Evolutionary conservation across 1,139 yeast genomes (phyloP).

Genomic region (Tardiomyces depauwii): DNA sequence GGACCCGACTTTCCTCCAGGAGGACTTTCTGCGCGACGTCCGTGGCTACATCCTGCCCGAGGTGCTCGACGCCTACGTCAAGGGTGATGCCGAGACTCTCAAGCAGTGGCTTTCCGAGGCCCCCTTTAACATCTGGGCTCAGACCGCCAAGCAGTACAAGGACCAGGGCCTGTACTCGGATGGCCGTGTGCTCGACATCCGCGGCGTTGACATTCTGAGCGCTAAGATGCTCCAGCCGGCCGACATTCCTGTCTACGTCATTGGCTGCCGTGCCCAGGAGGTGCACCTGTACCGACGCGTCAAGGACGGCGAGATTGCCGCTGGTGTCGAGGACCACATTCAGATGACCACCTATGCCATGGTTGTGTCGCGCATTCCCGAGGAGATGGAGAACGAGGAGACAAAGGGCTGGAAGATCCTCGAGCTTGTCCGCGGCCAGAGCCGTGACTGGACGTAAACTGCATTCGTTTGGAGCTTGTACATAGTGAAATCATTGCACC

Average conservation of each 20-base stretch:
- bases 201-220: conserved; percentile 89
- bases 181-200: conserved; percentile 82
- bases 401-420: conserved; percentile 97
- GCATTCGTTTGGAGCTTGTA: neutral
- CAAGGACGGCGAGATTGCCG: conserved; percentile 89
- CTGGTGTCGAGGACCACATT: conserved; percentile 92
- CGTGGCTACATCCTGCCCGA: conserved; percentile 94
- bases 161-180: conserved; percentile 91
- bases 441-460: conserved; percentile 72
- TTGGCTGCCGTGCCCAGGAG: conserved; percentile 95
- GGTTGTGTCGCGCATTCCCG: conserved; percentile 90
- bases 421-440: conserved; percentile 91
- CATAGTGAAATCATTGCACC: neutral
- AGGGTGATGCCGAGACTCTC: conserved; percentile 75
- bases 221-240: conserved; percentile 86
- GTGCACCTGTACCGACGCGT: conserved; percentile 80
- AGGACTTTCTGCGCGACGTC: conserved; percentile 70
- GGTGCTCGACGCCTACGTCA: conserved; percentile 87
- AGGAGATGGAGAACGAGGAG: conserved; percentile 76
- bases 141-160: conserved; percentile 83
- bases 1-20: conserved; percentile 81
- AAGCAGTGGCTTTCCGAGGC: conserved; percentile 95
- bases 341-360: conserved; percentile 89
- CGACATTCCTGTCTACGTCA: conserved; percentile 86
- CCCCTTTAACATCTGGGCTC: conserved; percentile 89